Percentiles rank a stretch among this genome's conserved stretches.
Evolutionary conservation across 352 stramenopile species (phyloP).

Genomic region (Pythium scleroteichum): DNA sequence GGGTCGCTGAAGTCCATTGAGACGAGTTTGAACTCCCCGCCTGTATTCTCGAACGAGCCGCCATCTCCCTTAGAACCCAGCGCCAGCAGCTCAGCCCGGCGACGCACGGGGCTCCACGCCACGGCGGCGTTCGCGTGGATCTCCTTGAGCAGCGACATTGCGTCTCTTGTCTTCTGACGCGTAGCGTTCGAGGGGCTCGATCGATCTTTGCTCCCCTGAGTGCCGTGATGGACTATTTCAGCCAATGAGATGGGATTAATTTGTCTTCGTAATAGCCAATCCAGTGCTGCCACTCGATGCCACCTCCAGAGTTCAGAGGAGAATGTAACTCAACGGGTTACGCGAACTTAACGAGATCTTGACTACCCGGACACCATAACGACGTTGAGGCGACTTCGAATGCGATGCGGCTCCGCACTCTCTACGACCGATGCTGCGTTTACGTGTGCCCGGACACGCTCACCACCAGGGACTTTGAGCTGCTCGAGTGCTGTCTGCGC

Average conservation of each 20-base stretch:
- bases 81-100: constrained; percentile 76
- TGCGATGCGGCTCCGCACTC: constrained; percentile 42
- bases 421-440: constrained; percentile 53
- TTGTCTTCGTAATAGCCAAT: constrained; percentile 19
- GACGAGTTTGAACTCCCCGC: constrained; percentile 96
- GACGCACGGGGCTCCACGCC: constrained; percentile 86
- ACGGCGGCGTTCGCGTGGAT: constrained; percentile 88
- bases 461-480: constrained; percentile 34
- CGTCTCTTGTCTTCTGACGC: constrained; percentile 2
- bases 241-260: neutral
- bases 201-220: constrained; percentile 23
- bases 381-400: neutral
- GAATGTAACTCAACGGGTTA: neutral
- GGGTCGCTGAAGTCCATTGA: constrained; percentile 89
- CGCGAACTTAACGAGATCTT: neutral
- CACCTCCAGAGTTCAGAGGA: constrained; percentile 12
- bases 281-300: constrained; percentile 8
- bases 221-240: neutral
- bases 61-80: constrained; percentile 94
- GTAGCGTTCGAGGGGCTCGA: constrained; percentile 1
- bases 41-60: constrained; percentile 97
- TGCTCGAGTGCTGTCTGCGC: constrained; percentile 60
- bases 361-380: too few relatives aligned
- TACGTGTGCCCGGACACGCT: constrained; percentile 58
- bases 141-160: constrained; percentile 91